Conservation (phyloP, 495 filamentous ascomycete genomes). For the Xylaria flabelliformis region DNA sequence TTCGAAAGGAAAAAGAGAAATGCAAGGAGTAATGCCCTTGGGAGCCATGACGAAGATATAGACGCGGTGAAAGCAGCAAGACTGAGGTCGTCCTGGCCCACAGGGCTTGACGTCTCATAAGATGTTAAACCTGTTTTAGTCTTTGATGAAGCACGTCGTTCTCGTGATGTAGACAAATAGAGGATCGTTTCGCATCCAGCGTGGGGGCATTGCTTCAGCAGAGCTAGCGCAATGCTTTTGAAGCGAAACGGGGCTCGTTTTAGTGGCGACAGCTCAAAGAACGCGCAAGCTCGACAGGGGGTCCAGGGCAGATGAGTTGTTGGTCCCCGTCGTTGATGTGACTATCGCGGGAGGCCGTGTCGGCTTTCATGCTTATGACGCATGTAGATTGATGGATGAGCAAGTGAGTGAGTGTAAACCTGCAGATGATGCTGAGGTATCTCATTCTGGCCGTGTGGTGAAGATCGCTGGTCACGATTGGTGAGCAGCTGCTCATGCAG, state of each 20-base stretch:
- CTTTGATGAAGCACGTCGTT: neutral
- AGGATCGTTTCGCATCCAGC: slow-evolving; percentile 17
- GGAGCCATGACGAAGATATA: slow-evolving; percentile 11
- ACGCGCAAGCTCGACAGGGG: slow-evolving; percentile 20
- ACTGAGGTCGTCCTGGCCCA: neutral
- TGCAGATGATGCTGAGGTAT: neutral
- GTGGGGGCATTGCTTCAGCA: slow-evolving; percentile 14
- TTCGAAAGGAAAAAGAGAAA: neutral
- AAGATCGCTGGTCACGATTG: slow-evolving; percentile 8
- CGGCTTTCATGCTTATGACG: slow-evolving; percentile 4
- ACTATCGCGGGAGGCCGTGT: neutral
- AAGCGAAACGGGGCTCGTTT: slow-evolving; percentile 3
- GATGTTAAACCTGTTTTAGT: slow-evolving; percentile 9
- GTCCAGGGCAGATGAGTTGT: slow-evolving; percentile 5
- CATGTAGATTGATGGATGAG: neutral
- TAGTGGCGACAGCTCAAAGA: slow-evolving; percentile 5
- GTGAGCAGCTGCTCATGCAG: slow-evolving; percentile 16
- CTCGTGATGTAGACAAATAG: slow-evolving; percentile 9
- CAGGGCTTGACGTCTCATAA: slow-evolving; percentile 12
- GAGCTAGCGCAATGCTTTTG: slow-evolving; percentile 12
- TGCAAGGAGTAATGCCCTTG: neutral
- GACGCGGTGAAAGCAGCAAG: neutral
- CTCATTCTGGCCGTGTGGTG: slow-evolving; percentile 9
- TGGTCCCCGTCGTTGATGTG: slow-evolving; percentile 9
- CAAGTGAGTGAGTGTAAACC: neutral